Base-by-base conservation (phyloP, 768 basidiomycete genomes). In the Mycena kentingensis region DNA sequence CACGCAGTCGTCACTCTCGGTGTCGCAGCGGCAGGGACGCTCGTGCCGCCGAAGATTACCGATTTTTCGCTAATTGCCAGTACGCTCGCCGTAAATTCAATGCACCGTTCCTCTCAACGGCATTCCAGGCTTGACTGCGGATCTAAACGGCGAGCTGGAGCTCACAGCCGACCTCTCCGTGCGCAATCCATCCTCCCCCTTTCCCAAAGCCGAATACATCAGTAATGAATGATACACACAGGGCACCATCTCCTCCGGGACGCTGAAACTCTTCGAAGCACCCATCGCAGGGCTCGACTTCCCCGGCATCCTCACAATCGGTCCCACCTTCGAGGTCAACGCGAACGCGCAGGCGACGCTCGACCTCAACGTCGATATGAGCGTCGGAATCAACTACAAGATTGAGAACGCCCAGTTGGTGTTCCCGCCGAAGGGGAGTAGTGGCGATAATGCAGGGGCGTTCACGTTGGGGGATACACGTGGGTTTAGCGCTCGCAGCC, bases 401-500 rank as follows among this genome's bases (percentile, higher is more conserved):
- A 56, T 80, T 42, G 62, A 67, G 22, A 68, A 76, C 3, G 72
- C 74, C 0, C 60, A 74, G 51, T 61, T 80, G 28, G 63, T 67
- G 43, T 81, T 81, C 69, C 80, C 79, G 10, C 72, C 73, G 1
- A 54, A 60, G 18, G 64, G 66, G 15, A 42, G 59, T 46, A 24
- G 58, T 10, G 46, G 52, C 4, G 60, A 56, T 0, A 49, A 42
- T n/a, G 35, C 22, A n/a, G 67, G 67, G 0, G 35, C 62, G 1
- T 73, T 78, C 62, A 60, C 57, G n/a, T 57, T 72, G 19, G 66
- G 61, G 4, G 70, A 75, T 57, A 78, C 73, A 31, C 73, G 78
- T 80, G 52, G 22, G 77, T 69, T 25, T 25, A 28, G 25, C 25
- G 10, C 11, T 29, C 32, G 13, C 31, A 25, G 4, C n/a, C n/a